These are phyloP conservation scores for Ambrosiella beaveri DNA, from an alignment of 2,329 filamentous ascomycete genomes.

Conservation along the genomic window DNA sequence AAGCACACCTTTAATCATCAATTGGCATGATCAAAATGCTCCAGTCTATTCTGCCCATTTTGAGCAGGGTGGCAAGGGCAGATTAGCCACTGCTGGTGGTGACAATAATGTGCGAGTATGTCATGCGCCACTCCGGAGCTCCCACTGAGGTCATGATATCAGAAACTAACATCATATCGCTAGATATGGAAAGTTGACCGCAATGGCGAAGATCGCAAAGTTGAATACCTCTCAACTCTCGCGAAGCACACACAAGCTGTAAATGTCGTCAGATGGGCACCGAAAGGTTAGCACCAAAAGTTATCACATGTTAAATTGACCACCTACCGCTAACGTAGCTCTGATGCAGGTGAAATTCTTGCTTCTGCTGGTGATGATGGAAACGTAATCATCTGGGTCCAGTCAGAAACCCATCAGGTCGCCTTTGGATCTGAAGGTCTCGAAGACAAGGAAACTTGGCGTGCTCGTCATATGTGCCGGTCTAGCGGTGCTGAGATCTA, in stretches of 20 bases:
- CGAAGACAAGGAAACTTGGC: constrained; percentile 94
- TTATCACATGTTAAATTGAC: background rate
- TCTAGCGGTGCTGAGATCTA: constrained; percentile 94
- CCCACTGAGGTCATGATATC: background rate
- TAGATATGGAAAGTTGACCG: constrained; percentile 77
- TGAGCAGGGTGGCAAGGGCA: constrained; percentile 77
- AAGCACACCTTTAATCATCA: constrained; percentile 86
- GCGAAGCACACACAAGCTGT: constrained; percentile 92
- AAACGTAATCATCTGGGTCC: constrained; percentile 92
- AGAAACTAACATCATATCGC: background rate
- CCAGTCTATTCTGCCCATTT: constrained; percentile 97
- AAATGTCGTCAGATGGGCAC: constrained; percentile 92
- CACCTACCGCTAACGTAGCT: background rate
- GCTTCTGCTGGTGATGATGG: constrained; percentile 94
- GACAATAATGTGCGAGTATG: constrained; percentile 89
- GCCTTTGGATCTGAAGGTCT: constrained; percentile 65
- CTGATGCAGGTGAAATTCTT: constrained; percentile 59
- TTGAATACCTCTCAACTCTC: constrained; percentile 82
- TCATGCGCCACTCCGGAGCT: constrained; percentile 12
- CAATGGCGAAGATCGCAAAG: constrained; percentile 70
- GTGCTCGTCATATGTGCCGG: constrained; percentile 93
- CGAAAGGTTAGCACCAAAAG: constrained; percentile 41
- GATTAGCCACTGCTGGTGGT: constrained; percentile 83
- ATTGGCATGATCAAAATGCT: constrained; percentile 95
- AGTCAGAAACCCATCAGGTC: constrained; percentile 55